phyloP scores from a whole-genome alignment of 169 alveolate species.

The Plasmodium falciparum region DNA sequence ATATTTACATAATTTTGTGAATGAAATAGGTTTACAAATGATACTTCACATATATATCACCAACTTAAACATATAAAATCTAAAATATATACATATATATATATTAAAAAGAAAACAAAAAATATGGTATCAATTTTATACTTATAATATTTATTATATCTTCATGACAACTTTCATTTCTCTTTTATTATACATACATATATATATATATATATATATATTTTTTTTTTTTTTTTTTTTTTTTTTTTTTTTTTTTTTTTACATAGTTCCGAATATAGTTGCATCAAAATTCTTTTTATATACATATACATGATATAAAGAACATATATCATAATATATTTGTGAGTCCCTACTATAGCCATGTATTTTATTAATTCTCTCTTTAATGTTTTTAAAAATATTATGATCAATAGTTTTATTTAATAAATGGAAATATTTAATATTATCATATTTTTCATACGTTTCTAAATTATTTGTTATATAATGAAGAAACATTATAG shows the following conservation, averaged over 20 bases:
- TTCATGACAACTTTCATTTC: background rate
- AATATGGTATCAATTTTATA: too few relatives aligned
- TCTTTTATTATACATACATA: background rate
- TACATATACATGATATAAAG: slow-evolving; percentile 66
- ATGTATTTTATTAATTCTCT: slow-evolving; percentile 61
- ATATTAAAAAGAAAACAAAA: too few relatives aligned
- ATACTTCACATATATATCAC: too few relatives aligned
- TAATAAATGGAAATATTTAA: slow-evolving; percentile 43
- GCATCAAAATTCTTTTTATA: slow-evolving; percentile 66
- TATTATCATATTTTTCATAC: slow-evolving; percentile 43
- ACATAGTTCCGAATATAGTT: slow-evolving; percentile 42
- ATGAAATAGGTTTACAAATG: too few relatives aligned
- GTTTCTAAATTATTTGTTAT: slow-evolving; percentile 65
- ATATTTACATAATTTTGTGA: too few relatives aligned
- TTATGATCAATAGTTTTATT: slow-evolving; percentile 55
- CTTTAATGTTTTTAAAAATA: slow-evolving; percentile 51
- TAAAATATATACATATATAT: too few relatives aligned
- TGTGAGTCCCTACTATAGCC: slow-evolving; percentile 40
- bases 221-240: background rate
- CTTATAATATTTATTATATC: too few relatives aligned
- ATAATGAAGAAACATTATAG: slow-evolving; percentile 59
- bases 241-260: background rate
- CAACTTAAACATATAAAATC: too few relatives aligned
- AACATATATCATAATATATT: slow-evolving; percentile 58
- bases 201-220: too few relatives aligned